Conservation (phyloP, 345 rosid species). For the Conringia planisiliqua region DNA sequence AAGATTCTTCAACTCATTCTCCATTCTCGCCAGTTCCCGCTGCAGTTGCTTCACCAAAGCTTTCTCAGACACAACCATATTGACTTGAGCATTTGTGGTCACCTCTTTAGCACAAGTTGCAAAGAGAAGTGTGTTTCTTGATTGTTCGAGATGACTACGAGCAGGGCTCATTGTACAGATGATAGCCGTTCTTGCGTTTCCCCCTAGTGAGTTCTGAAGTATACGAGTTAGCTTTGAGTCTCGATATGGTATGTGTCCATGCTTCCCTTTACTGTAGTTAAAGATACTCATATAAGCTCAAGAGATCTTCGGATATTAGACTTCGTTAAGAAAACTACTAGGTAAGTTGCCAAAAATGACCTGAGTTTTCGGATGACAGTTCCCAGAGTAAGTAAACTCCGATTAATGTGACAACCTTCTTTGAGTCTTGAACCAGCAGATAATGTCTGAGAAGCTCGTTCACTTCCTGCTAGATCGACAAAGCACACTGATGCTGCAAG, state of each 20-base stretch:
- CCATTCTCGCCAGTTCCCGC: slow-evolving; percentile 66
- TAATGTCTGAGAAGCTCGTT: slow-evolving; percentile 80
- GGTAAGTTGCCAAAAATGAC: slow-evolving; percentile 28
- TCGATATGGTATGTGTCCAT: slow-evolving; percentile 81
- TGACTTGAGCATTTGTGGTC: slow-evolving; percentile 76
- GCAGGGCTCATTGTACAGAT: slow-evolving; percentile 92
- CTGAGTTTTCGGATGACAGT: slow-evolving; percentile 84
- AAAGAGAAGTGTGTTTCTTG: slow-evolving; percentile 83
- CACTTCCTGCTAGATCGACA: slow-evolving; percentile 94
- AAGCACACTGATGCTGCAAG: slow-evolving; percentile 79
- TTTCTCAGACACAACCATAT: slow-evolving; percentile 80
- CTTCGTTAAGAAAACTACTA: neutral
- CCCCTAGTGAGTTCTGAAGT: slow-evolving; percentile 82
- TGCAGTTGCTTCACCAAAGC: slow-evolving; percentile 81
- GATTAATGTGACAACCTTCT: slow-evolving; percentile 91
- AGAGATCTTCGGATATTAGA: neutral
- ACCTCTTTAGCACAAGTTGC: slow-evolving; percentile 93
- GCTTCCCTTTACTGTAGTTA: slow-evolving; percentile 67
- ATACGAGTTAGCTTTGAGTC: slow-evolving; percentile 91
- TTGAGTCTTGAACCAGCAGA: slow-evolving; percentile 76
- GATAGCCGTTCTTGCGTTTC: slow-evolving; percentile 87
- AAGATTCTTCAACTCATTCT: slow-evolving; percentile 53
- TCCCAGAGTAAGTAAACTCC: slow-evolving; percentile 87
- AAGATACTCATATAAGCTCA: neutral
- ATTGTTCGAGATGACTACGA: slow-evolving; percentile 71